Percentiles rank a stretch among this genome's conserved stretches.
Evolutionary conservation across 2,329 filamentous ascomycete genomes (phyloP).

Genomic region (Penicillium sp.): DNA sequence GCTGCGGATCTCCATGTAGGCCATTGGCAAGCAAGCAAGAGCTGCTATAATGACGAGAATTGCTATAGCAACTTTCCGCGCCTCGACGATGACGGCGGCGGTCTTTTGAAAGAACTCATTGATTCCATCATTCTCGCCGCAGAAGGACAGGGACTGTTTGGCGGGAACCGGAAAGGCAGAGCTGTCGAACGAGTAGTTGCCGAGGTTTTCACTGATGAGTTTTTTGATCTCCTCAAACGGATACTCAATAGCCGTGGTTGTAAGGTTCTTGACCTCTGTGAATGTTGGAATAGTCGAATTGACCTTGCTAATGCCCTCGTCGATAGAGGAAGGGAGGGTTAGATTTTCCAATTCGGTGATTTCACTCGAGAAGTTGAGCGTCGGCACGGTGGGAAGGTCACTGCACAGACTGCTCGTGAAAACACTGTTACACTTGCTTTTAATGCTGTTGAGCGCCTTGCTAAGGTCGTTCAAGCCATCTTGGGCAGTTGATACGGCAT

Average conservation of each 20-base stretch:
- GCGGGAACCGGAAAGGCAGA: conserved; percentile 75
- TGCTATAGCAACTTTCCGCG: conserved; percentile 72
- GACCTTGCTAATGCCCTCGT: conserved; percentile 65
- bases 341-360: conserved; percentile 67
- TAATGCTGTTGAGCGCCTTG: conserved; percentile 52
- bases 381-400: conserved; percentile 41
- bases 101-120: conserved; percentile 77
- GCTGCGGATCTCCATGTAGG: conserved; percentile 71
- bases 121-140: conserved; percentile 78
- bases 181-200: conserved; percentile 72
- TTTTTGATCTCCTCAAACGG: conserved; percentile 79
- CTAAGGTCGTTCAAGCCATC: conserved; percentile 55
- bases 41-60: conserved; percentile 69
- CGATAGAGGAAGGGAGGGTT: conserved; percentile 64
- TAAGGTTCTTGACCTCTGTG: conserved; percentile 75
- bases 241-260: conserved; percentile 65
- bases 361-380: conserved; percentile 62
- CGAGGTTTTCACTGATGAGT: conserved; percentile 67
- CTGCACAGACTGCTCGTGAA: conserved; percentile 22
- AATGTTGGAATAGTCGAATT: conserved; percentile 81
- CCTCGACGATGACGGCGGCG: conserved; percentile 61
- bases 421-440: conserved; percentile 51
- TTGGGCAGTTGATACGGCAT: conserved; percentile 21
- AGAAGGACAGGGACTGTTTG: conserved; percentile 81
- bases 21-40: conserved; percentile 72